These are phyloP conservation scores for Sindora glabra DNA, from an alignment of 306 rosid genomes.

Conservation along the genomic window DNA sequence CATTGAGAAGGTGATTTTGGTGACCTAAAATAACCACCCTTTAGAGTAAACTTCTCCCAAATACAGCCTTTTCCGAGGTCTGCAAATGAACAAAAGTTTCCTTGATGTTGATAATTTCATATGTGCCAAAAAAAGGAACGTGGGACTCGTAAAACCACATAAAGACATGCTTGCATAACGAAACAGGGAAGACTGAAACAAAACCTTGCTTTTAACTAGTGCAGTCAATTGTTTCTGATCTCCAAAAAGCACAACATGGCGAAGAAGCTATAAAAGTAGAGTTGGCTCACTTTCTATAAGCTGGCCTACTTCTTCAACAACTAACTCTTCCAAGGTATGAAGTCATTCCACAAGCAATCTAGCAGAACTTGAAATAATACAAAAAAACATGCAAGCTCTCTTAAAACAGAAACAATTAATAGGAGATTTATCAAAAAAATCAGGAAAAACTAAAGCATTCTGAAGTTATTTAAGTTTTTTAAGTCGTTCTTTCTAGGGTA, in stretches of 20 bases:
- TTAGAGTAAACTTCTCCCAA: slow-evolving; percentile 65
- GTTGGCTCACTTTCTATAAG: slow-evolving; percentile 67
- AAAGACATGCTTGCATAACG: slow-evolving; percentile 26
- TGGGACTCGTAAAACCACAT: not conserved
- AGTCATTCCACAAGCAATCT: slow-evolving; percentile 19
- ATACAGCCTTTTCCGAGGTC: slow-evolving; percentile 51
- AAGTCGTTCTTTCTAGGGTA: slow-evolving; percentile 26
- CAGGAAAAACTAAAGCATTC: slow-evolving; percentile 18
- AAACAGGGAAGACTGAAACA: too few species aligned
- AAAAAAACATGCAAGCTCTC: slow-evolving; percentile 33
- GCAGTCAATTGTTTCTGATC: slow-evolving; percentile 62
- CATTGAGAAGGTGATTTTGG: slow-evolving; percentile 38
- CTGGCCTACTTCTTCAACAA: slow-evolving; percentile 73
- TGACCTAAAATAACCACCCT: slow-evolving; percentile 33
- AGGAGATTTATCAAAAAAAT: slow-evolving; percentile 7
- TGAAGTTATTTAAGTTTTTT: slow-evolving; percentile 23
- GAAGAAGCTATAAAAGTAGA: slow-evolving; percentile 32
- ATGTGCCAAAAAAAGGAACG: not conserved
- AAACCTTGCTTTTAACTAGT: slow-evolving; percentile 51
- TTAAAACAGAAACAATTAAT: slow-evolving; percentile 20
- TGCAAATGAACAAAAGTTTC: not conserved
- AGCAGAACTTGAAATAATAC: slow-evolving; percentile 58
- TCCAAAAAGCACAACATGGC: slow-evolving; percentile 56
- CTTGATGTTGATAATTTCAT: too few species aligned
- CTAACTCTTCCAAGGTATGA: slow-evolving; percentile 36